Conservation (phyloP, 345 rosid species). For the Linum lewisii region DNA sequence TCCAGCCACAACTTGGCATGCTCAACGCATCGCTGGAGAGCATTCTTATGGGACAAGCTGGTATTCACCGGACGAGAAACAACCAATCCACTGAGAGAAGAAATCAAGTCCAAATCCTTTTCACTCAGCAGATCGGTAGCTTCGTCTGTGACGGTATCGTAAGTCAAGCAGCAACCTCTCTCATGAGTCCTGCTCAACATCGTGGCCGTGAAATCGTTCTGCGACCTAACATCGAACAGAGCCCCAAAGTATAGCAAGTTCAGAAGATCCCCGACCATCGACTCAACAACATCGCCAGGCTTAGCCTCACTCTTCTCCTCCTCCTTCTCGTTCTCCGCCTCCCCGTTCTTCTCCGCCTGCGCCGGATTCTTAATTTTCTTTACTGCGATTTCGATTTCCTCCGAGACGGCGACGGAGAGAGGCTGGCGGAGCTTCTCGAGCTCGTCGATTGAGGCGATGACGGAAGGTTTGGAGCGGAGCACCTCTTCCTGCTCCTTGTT, state of each 20-base stretch:
- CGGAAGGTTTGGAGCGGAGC: constrained; percentile 68
- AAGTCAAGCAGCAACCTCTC: constrained; percentile 81
- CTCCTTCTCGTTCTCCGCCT: background rate
- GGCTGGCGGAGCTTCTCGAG: constrained; percentile 79
- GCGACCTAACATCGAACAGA: constrained; percentile 70
- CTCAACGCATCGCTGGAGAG: constrained; percentile 62
- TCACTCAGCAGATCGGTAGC: constrained; percentile 80
- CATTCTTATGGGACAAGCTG: constrained; percentile 63
- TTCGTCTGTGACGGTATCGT: constrained; percentile 89
- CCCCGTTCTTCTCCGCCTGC: background rate
- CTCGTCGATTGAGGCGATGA: constrained; percentile 61
- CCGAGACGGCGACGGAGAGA: constrained; percentile 52
- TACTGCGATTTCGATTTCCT: constrained; percentile 50
- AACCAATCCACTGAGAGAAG: constrained; percentile 48
- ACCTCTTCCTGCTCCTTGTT: constrained; percentile 83
- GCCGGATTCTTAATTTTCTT: constrained; percentile 3
- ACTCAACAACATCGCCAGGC: background rate
- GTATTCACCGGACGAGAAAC: constrained; percentile 76
- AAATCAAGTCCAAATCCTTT: constrained; percentile 67
- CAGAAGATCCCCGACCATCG: constrained; percentile 51
- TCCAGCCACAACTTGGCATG: constrained; percentile 74
- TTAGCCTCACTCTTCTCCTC: background rate
- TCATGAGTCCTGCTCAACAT: constrained; percentile 82
- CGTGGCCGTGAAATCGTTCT: constrained; percentile 63
- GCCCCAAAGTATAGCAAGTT: constrained; percentile 74